Percentiles rank a stretch among this genome's conserved stretches.
Conservation (phyloP, 345 rosid species). For the Acer negundo region DNA sequence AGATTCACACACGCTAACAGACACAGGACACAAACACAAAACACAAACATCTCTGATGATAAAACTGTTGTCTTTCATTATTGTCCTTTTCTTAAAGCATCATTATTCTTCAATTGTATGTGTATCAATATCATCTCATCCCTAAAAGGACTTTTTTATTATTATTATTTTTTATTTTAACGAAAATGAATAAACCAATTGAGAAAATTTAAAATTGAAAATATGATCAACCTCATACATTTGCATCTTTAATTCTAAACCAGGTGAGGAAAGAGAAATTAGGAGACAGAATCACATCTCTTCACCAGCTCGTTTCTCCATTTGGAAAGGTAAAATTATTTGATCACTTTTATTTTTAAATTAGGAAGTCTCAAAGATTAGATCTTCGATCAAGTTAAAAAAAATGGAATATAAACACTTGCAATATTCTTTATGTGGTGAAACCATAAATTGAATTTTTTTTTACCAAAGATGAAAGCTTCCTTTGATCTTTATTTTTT, state of each 20-base stretch:
- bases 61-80: slow-evolving; percentile 58
- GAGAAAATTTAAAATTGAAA: neutral
- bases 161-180: neutral
- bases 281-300: slow-evolving; percentile 86
- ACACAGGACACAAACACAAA: slow-evolving; percentile 39
- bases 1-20: slow-evolving; percentile 35
- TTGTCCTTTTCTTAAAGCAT: slow-evolving; percentile 67
- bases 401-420: slow-evolving; percentile 7
- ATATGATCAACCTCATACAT: neutral
- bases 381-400: slow-evolving; percentile 9
- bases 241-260: neutral
- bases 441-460: slow-evolving; percentile 17
- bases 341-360: neutral
- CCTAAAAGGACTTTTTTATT: neutral
- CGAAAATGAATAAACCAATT: no score
- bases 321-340: slow-evolving; percentile 75
- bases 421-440: neutral
- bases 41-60: slow-evolving; percentile 41
- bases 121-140: slow-evolving; percentile 28
- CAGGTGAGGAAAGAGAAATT: slow-evolving; percentile 92
- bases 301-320: slow-evolving; percentile 97
- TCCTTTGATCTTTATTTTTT: neutral
- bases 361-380: neutral
- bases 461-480: slow-evolving; percentile 13
- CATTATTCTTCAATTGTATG: slow-evolving; percentile 47